A percentile compares a stretch with the other conserved stretches of the same genome.
Evolutionary conservation across 176 grass and related monocot genomes (phyloP).

Genomic region (Carex scoparia): DNA sequence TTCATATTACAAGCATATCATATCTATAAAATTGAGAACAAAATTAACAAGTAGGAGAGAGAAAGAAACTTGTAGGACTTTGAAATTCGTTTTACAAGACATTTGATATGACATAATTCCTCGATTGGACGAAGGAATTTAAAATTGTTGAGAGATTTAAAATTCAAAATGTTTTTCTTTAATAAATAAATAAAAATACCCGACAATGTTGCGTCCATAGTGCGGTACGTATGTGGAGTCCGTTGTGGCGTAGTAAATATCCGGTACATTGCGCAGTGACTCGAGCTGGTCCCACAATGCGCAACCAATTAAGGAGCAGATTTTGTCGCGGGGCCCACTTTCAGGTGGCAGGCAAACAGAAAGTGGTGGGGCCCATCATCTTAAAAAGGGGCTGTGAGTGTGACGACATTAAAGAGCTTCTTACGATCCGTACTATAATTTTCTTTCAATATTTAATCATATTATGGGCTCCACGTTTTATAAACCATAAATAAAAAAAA

Average conservation of each 20-base stretch:
- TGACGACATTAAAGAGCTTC: constrained; percentile 9
- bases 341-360: constrained; percentile 37
- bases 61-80: too few relatives aligned
- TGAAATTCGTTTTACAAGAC: too few relatives aligned
- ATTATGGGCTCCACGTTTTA: not conserved
- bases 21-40: too few relatives aligned
- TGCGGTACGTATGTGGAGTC: not conserved
- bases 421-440: constrained; percentile 18
- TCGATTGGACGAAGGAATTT: too few relatives aligned
- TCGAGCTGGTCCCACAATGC: not conserved
- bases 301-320: not conserved
- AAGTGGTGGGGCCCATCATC: constrained; percentile 6
- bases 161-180: not conserved
- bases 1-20: too few relatives aligned
- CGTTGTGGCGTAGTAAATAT: constrained; percentile 17
- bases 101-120: too few relatives aligned
- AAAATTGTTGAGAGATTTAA: not conserved
- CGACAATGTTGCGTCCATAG: not conserved
- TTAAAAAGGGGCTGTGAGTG: not conserved
- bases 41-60: too few relatives aligned
- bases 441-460: constrained; percentile 14
- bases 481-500: too few relatives aligned
- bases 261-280: constrained; percentile 19
- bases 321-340: not conserved
- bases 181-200: not conserved